phyloP scores from a whole-genome alignment of 495 filamentous ascomycete species.

The Sordaria brevicollis region DNA sequence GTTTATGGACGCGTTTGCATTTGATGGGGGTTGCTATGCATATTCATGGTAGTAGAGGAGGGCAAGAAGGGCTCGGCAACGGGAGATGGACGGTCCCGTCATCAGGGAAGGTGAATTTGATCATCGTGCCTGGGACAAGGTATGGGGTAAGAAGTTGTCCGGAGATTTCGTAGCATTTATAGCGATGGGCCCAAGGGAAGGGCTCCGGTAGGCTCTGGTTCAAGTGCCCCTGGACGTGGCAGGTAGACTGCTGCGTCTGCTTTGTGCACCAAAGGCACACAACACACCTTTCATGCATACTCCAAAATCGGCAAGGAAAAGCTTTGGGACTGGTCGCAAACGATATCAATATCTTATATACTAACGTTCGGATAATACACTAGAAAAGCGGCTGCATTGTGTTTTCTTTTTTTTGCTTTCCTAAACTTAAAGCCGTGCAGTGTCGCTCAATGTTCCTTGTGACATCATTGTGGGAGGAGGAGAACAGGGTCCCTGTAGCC shows the following conservation, averaged over 20 bases:
- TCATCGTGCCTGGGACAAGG: too few relatives aligned
- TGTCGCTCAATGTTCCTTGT: not conserved
- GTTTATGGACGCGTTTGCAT: too few relatives aligned
- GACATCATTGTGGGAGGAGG: not conserved
- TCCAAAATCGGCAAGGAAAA: not conserved
- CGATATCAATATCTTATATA: too few relatives aligned
- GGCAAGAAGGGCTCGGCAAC: too few relatives aligned
- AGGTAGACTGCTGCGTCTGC: not conserved
- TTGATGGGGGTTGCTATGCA: too few relatives aligned
- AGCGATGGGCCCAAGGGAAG: not conserved
- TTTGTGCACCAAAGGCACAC: not conserved
- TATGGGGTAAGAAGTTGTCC: too few relatives aligned
- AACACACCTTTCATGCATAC: not conserved
- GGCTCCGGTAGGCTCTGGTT: not conserved
- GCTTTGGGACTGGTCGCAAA: too few relatives aligned
- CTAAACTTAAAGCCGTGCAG: not conserved
- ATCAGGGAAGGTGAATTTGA: too few relatives aligned
- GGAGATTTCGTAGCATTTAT: too few relatives aligned
- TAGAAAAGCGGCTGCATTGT: not conserved
- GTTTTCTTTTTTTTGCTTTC: not conserved
- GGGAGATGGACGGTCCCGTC: too few relatives aligned
- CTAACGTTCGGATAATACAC: not conserved
- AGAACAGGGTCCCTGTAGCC: not conserved
- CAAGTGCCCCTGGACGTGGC: too few relatives aligned
- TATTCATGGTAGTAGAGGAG: too few relatives aligned